Conservation (phyloP, 768 basidiomycete species). For the Roridomyces roridus region DNA sequence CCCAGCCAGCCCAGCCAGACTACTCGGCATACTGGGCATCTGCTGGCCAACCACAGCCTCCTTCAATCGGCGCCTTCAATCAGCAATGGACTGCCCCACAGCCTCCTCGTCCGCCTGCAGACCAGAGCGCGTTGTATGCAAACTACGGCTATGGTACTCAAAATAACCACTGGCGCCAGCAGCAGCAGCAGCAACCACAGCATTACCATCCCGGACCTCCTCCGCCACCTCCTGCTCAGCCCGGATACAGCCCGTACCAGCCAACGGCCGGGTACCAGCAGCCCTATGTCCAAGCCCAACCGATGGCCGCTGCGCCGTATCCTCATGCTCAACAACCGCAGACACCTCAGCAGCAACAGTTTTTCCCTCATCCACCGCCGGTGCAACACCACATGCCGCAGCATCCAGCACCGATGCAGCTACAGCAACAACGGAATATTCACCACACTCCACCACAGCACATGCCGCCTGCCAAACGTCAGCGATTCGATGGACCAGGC, state of each 20-base stretch:
- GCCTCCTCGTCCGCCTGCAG: slow-evolving; percentile 70
- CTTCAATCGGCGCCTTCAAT: slow-evolving; percentile 56
- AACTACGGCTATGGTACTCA: slow-evolving; percentile 91
- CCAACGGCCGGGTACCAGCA: slow-evolving; percentile 68
- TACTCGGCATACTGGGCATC: slow-evolving; percentile 83
- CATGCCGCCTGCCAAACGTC: slow-evolving; percentile 91
- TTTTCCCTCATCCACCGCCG: slow-evolving; percentile 44
- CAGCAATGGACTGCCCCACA: slow-evolving; percentile 73
- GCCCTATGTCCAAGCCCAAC: slow-evolving; percentile 69
- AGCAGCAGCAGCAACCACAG: slow-evolving; percentile 68
- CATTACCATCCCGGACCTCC: slow-evolving; percentile 60
- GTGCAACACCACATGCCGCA: slow-evolving; percentile 50
- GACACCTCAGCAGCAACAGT: slow-evolving; percentile 44
- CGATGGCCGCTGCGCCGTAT: slow-evolving; percentile 54
- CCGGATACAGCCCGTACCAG: slow-evolving; percentile 80
- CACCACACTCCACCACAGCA: slow-evolving; percentile 78
- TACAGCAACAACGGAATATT: slow-evolving; percentile 56
- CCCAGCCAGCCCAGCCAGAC: slow-evolving; percentile 70
- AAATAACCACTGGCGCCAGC: slow-evolving; percentile 61
- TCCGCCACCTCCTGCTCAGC: slow-evolving; percentile 61
- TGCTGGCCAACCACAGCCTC: slow-evolving; percentile 57
- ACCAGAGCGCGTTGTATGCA: slow-evolving; percentile 86
- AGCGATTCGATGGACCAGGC: slow-evolving; percentile 83
- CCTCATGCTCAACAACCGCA: slow-evolving; percentile 55
- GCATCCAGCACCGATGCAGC: slow-evolving; percentile 47